Evolutionary conservation across 768 basidiomycete genomes (phyloP).

Genomic region (Mycena haematopus): DNA sequence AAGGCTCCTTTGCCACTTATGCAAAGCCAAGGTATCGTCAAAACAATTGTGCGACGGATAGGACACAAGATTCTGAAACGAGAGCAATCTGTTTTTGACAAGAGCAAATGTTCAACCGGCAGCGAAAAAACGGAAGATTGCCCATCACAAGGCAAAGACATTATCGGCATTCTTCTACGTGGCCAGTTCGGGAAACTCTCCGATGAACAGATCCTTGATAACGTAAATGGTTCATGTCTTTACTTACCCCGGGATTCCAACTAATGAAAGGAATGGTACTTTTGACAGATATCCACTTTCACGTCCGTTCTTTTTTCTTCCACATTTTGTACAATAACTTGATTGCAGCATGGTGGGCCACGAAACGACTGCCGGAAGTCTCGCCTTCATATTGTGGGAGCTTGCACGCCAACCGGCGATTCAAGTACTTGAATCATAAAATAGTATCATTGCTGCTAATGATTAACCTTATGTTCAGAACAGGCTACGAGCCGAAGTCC

Average conservation of each 20-base stretch:
- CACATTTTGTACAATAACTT: not conserved
- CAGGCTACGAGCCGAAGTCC: constrained; percentile 47
- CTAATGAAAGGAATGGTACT: not conserved
- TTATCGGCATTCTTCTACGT: constrained; percentile 34
- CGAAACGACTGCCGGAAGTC: constrained; percentile 47
- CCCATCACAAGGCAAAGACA: constrained; percentile 27
- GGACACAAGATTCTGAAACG: constrained; percentile 35
- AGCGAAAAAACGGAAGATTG: not conserved
- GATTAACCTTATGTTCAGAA: constrained; percentile 29
- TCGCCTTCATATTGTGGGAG: constrained; percentile 46
- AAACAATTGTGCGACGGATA: constrained; percentile 33
- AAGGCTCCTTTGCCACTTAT: constrained; percentile 33
- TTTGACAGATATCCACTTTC: constrained; percentile 30
- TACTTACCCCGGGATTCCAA: not conserved
- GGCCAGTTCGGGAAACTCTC: constrained; percentile 23
- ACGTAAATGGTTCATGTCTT: constrained; percentile 26
- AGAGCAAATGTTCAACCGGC: not conserved
- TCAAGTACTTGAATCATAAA: constrained; percentile 31
- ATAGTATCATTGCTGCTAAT: not conserved
- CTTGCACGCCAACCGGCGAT: constrained; percentile 45
- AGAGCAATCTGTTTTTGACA: constrained; percentile 17
- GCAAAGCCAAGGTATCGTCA: constrained; percentile 35
- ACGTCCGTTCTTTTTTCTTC: constrained; percentile 17
- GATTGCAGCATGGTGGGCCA: constrained; percentile 46
- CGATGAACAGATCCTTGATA: constrained; percentile 36